Base-by-base conservation (phyloP, 2,329 filamentous ascomycete species). In the Trichoderma simmonsii region DNA sequence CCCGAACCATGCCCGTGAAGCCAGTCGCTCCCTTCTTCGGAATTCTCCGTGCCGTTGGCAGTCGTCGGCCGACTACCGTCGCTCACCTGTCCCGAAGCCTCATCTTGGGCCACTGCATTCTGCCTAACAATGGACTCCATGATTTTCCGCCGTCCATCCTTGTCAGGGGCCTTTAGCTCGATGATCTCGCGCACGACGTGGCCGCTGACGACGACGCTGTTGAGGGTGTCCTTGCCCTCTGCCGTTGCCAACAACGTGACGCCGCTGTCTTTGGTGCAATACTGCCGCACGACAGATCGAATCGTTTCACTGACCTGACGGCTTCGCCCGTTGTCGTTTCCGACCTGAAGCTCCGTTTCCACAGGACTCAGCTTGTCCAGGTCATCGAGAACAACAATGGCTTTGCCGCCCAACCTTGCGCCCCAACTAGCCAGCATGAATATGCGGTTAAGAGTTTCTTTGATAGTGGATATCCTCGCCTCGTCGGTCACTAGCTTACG, bases 351-450 rank as follows among this genome's bases (percentile, higher is more conserved):
- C 80, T 99, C 96, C 0, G 95, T 98, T 82, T 99, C 97, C 1
- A 91, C 92, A 0, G 96, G 95, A 78, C 95, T 98, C 1, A 99
- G 86, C 77, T 93, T 94, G 81, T 99, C 96, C 7, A 99, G 83
- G 77, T 99, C 96, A 78, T 99, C 96, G 2, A 99, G 85, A 63
- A 99, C 89, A 24, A 99, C 93, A 3, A 98, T 80, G 0, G 95
- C 89, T 74, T 90, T 91, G 5, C 96, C 96, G 26, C 94, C 95
- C 0, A 96, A 86, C 73, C 95, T 88, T 43, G 95, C 93, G 48
- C 93, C 94, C 96, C 96, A 99, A 56, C 93, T 92, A 3, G 96
- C 96, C 24, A 90, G 88, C 85, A 96, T 94, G 79, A 99, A 98
- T 2, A 97, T 82, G 18, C 94, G 89, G 65, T 89, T 91, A 6